Evolutionary conservation across 257 asterid species (phyloP).

Genomic region (Petunia axillaris): DNA sequence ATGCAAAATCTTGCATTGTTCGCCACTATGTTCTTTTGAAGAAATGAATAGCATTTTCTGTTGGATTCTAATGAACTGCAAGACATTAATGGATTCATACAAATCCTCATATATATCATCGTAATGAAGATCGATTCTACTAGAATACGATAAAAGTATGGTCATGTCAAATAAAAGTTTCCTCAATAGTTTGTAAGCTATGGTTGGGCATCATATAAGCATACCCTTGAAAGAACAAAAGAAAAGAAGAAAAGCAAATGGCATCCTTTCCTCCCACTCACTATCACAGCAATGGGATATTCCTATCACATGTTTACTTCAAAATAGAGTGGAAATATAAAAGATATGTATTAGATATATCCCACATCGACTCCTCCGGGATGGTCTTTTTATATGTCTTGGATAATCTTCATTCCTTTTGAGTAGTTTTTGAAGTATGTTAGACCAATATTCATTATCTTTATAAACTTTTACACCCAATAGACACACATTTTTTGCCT

Average conservation of each 20-base stretch:
- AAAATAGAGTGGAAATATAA: not conserved
- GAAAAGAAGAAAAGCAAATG: not conserved
- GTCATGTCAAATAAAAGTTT: not conserved
- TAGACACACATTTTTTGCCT: too few relatives aligned
- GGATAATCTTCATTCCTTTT: too few relatives aligned
- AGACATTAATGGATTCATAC: constrained; percentile 7
- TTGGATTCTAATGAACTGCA: not conserved
- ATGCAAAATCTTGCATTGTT: too few relatives aligned
- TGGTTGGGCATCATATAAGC: not conserved
- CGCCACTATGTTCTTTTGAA: not conserved
- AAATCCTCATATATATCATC: not conserved
- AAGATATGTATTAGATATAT: not conserved
- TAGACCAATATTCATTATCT: too few relatives aligned
- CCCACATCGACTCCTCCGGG: too few relatives aligned
- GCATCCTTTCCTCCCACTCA: not conserved
- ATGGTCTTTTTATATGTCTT: too few relatives aligned
- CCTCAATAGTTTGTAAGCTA: not conserved
- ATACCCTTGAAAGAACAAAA: constrained; percentile 17
- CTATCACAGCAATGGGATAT: not conserved
- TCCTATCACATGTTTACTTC: not conserved
- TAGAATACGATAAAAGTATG: not conserved
- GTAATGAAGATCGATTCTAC: not conserved
- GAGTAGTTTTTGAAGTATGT: too few relatives aligned
- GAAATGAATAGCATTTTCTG: not conserved
- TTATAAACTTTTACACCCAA: too few relatives aligned